Evolutionary conservation across 2,329 filamentous ascomycete species (phyloP).

Genomic region (Incumbomyces lentus): DNA sequence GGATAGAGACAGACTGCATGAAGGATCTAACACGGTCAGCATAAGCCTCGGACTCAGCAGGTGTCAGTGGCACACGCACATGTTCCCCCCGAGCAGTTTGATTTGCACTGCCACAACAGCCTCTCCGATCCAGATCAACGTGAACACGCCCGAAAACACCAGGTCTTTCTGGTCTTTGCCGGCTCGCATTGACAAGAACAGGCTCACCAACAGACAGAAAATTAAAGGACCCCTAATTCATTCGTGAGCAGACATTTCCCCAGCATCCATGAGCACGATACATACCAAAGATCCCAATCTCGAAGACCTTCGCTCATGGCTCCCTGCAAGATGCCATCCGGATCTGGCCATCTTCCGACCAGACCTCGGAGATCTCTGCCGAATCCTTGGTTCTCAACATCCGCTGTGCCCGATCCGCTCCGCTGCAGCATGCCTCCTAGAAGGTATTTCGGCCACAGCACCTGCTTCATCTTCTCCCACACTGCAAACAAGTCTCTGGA

Average conservation of each 20-base stretch:
- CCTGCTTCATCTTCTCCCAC: conserved; percentile 97
- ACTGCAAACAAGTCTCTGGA: conserved; percentile 83
- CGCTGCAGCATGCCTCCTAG: conserved; percentile 56
- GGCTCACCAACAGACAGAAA: conserved; percentile 79
- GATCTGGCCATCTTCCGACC: conserved; percentile 57
- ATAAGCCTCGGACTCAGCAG: neutral
- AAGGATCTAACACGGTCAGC: conserved; percentile 59
- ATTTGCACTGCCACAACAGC: conserved; percentile 97
- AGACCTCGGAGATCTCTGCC: conserved; percentile 42
- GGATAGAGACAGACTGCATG: conserved; percentile 94
- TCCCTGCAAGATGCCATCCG: conserved; percentile 54
- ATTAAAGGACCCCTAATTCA: conserved; percentile 70
- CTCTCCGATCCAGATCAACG: conserved; percentile 93
- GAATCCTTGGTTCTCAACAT: conserved; percentile 41
- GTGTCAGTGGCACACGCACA: conserved; percentile 51
- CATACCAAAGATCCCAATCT: conserved; percentile 89
- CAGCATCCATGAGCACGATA: neutral
- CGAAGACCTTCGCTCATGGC: conserved; percentile 80
- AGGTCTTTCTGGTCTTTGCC: conserved; percentile 69
- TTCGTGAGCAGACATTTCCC: conserved; percentile 4
- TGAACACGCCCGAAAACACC: conserved; percentile 94
- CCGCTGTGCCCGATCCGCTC: conserved; percentile 48
- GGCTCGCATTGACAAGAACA: conserved; percentile 77
- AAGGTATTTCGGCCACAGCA: conserved; percentile 90
- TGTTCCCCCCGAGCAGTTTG: conserved; percentile 88